A percentile compares a stretch with the other conserved stretches of the same genome.
phyloP scores from a whole-genome alignment of 495 filamentous ascomycete genomes.

The Neurospora sp. region DNA sequence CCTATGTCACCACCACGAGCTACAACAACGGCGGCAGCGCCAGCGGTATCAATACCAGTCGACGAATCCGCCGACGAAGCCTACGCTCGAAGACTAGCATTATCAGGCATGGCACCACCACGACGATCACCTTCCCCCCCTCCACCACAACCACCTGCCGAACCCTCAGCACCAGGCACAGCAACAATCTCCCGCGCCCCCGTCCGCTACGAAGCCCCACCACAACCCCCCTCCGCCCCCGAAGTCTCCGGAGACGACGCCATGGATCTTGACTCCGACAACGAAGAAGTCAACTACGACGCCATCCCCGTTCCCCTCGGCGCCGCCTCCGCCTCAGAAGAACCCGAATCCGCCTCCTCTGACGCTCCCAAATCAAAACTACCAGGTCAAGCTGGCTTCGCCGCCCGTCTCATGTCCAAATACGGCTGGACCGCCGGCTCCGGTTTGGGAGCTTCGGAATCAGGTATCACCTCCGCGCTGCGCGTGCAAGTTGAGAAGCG shows the following conservation, averaged over 20 bases:
- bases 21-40: slow-evolving; percentile 20
- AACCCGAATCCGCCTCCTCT: slow-evolving; percentile 2
- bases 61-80: slow-evolving; percentile 62
- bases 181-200: slow-evolving; percentile 73
- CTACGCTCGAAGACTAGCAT: slow-evolving; percentile 53
- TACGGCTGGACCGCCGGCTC: slow-evolving; percentile 86
- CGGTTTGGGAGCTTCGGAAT: slow-evolving; percentile 69
- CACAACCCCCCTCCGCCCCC: slow-evolving; percentile 29
- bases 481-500: slow-evolving; percentile 74
- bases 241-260: slow-evolving; percentile 25
- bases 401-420: slow-evolving; percentile 76
- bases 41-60: slow-evolving; percentile 27
- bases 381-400: slow-evolving; percentile 74
- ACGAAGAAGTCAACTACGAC: slow-evolving; percentile 36
- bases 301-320: slow-evolving; percentile 9
- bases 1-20: slow-evolving; percentile 37
- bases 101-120: slow-evolving; percentile 32
- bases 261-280: slow-evolving; percentile 41
- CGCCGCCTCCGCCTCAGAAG: background rate
- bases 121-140: slow-evolving; percentile 27
- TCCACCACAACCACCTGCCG: slow-evolving; percentile 34
- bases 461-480: slow-evolving; percentile 75
- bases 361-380: slow-evolving; percentile 46
- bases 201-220: slow-evolving; percentile 66
- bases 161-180: slow-evolving; percentile 28